phyloP scores from a whole-genome alignment of 1,284 basidiomycete genomes.

The Marasmius fiardii region DNA sequence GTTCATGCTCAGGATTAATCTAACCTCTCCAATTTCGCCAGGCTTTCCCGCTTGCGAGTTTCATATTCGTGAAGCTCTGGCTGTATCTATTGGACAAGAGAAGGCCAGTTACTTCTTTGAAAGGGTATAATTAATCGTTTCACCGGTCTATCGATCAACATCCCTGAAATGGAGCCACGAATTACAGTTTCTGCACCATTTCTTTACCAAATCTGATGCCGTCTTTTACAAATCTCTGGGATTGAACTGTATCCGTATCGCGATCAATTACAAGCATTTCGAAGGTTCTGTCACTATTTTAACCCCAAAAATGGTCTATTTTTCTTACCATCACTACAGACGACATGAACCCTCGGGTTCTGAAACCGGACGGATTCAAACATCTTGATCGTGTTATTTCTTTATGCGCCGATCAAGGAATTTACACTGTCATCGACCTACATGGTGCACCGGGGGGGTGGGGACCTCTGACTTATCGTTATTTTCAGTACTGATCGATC shows the following conservation, averaged over 20 bases:
- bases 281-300: slow-evolving; percentile 31
- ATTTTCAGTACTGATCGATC: not conserved
- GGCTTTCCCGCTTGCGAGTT: slow-evolving; percentile 58
- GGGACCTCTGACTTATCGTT: slow-evolving; percentile 19
- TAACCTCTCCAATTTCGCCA: slow-evolving; percentile 39
- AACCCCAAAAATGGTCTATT: not conserved
- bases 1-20: not conserved
- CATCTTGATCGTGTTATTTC: slow-evolving; percentile 51
- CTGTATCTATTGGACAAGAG: slow-evolving; percentile 56
- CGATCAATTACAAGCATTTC: slow-evolving; percentile 59
- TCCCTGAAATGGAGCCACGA: not conserved
- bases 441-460: slow-evolving; percentile 57
- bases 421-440: slow-evolving; percentile 57
- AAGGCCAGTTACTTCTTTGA: slow-evolving; percentile 76
- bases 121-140: slow-evolving; percentile 32
- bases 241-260: slow-evolving; percentile 59
- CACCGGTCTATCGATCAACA: not conserved
- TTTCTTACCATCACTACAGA: slow-evolving; percentile 25
- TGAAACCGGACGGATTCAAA: slow-evolving; percentile 51
- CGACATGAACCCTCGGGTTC: slow-evolving; percentile 55
- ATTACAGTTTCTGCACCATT: slow-evolving; percentile 57
- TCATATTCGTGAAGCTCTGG: slow-evolving; percentile 65
- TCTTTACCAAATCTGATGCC: slow-evolving; percentile 59
- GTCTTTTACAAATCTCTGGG: slow-evolving; percentile 58
- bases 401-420: slow-evolving; percentile 53